Evolutionary conservation across 2,329 filamentous ascomycete species (phyloP).

Genomic region (Colletotrichum orbiculare): DNA sequence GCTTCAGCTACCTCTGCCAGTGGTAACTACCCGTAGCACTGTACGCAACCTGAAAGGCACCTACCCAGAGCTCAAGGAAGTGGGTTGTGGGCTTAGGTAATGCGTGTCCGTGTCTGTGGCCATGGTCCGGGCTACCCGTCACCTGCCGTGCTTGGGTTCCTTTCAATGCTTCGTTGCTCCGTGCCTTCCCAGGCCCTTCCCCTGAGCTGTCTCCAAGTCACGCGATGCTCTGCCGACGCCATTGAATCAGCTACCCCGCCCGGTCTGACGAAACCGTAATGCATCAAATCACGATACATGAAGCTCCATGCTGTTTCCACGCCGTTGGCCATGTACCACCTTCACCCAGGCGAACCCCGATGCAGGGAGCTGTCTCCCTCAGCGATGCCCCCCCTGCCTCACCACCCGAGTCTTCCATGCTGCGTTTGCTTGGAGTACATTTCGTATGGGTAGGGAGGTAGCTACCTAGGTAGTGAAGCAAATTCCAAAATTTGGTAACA

Average conservation of each 20-base stretch:
- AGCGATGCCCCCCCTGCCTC: background rate
- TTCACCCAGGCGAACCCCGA: background rate
- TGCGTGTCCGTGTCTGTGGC: no score
- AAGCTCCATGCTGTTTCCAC: background rate
- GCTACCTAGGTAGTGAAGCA: no score
- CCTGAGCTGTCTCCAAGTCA: constrained; percentile 10
- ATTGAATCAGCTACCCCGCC: constrained; percentile 36
- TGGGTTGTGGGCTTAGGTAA: no score
- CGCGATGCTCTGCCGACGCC: constrained; percentile 35
- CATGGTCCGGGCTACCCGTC: no score
- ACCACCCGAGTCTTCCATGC: background rate
- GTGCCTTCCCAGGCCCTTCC: background rate
- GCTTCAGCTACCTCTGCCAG: no score
- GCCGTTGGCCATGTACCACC: background rate
- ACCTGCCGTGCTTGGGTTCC: constrained; percentile 18
- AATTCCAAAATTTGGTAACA: no score
- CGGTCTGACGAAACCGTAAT: constrained; percentile 38
- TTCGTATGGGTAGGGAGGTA: no score
- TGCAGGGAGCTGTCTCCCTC: background rate
- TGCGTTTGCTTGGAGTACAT: no score
- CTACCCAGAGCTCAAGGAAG: no score
- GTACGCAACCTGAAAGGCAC: no score
- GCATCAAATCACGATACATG: constrained; percentile 21
- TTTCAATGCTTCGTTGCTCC: background rate
- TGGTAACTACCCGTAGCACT: no score